A percentile compares a stretch with the other conserved stretches of the same genome.
Evolutionary conservation across 2,329 filamentous ascomycete genomes (phyloP).

Genomic region (Stemphylium lycopersici): DNA sequence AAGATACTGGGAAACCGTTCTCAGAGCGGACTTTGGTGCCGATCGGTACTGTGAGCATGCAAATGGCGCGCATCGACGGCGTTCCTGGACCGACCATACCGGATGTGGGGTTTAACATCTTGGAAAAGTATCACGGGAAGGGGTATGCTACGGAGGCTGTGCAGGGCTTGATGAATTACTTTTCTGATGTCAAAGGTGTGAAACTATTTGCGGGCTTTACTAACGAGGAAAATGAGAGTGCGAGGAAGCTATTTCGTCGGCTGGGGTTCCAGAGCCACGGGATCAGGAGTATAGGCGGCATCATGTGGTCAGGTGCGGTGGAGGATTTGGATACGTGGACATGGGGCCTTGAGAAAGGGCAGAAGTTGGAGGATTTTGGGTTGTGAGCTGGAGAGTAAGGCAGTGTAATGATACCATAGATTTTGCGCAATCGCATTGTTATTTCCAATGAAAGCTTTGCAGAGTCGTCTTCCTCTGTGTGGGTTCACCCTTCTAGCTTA

Average conservation of each 20-base stretch:
- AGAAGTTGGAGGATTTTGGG: conserved; percentile 9
- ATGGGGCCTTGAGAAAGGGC: conserved; percentile 10
- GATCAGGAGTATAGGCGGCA: conserved; percentile 6
- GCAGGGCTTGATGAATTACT: conserved; percentile 7
- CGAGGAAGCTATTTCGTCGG: conserved; percentile 20
- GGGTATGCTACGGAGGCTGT: conserved; percentile 27
- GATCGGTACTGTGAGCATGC: conserved; percentile 29
- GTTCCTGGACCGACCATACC: conserved; percentile 15
- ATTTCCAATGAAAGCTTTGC: no score
- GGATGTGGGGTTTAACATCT: conserved; percentile 26
- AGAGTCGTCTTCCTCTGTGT: background rate
- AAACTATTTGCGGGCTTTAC: conserved; percentile 18
- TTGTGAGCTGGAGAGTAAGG: background rate
- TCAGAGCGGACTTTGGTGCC: conserved; percentile 1
- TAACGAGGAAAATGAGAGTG: conserved; percentile 16
- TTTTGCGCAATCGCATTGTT: background rate
- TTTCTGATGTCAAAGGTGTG: conserved; percentile 5
- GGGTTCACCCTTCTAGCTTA: background rate
- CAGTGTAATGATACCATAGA: background rate
- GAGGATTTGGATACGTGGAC: conserved; percentile 17
- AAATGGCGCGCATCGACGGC: conserved; percentile 20
- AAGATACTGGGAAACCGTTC: background rate
- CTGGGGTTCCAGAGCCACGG: conserved; percentile 24
- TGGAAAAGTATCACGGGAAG: conserved; percentile 17
- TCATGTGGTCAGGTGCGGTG: conserved; percentile 7